Base-by-base conservation (phyloP, 2,329 filamentous ascomycete species). In the Diaporthe vaccinii region DNA sequence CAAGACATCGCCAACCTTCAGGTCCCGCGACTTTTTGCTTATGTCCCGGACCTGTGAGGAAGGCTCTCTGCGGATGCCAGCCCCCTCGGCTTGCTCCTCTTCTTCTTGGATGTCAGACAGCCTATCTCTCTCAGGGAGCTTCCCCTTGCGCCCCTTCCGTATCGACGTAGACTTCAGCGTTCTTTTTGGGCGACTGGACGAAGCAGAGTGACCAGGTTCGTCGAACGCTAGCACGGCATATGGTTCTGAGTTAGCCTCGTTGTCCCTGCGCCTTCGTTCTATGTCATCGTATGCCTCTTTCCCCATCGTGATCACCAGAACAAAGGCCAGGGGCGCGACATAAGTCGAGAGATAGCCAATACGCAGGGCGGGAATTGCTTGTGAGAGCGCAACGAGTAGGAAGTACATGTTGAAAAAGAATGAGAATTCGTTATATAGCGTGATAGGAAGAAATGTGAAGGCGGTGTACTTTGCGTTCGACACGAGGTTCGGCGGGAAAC, bases 371-470 rank as follows among this genome's bases (percentile, higher is more conserved):
- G 95, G 96, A 80, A 99, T 96, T 58, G 95, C 93, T 85, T 99
- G 97, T 51, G 96, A 98, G 68, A 98, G 85, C 9, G 97, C 97
- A 68, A 99, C 97, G 36, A 98, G 91, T 74, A 99, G 88, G 83
- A 99, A 99, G 83, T 99, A 99, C 88, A 98, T 95, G 89, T 99
- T 99, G 89, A 99, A 98, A 86, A 99, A 99, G 87, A 98, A 99
- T 76, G 96, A 98, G 83, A 99, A 99, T 82, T 99, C 97, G 85
- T 98, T 98, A 85, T 98, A 99, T 31, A 99, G 88, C 0, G 97
- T 99, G 71, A 96, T 89, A 3, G 97, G 97, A 20, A 99, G 89
- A 84, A 99, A 99, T 71, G 94, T 98, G 87, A 96, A 93, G 1
- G 96, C 92, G 41, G 96, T 98, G 84, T 99, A 99, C 88, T 98